Percentiles rank a stretch among this genome's conserved stretches.
Evolutionary conservation across 139 green algal genomes (phyloP).

Genomic region (Micromonas pusilla): DNA sequence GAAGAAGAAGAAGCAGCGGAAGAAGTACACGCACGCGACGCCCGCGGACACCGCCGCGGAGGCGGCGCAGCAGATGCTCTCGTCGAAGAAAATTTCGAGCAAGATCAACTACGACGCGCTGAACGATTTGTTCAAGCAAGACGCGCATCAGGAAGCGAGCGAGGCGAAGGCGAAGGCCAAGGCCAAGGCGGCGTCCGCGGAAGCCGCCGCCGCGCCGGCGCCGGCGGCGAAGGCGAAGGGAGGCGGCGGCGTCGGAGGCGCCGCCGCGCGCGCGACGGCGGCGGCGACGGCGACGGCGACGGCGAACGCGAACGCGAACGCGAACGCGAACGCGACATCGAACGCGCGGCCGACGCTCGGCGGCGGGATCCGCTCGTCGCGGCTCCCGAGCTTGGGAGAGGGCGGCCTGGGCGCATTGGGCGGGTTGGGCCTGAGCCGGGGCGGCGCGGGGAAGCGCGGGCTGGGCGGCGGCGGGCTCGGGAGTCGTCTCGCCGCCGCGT

Average conservation of each 20-base stretch:
- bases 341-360: no score
- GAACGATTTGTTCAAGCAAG: conserved; percentile 51
- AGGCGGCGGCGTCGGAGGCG: no score
- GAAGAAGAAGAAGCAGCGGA: conserved; percentile 28
- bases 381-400: no score
- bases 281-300: background rate
- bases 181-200: no score
- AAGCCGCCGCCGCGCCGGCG: no score
- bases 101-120: conserved; percentile 85
- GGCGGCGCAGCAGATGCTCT: conserved; percentile 37
- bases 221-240: background rate
- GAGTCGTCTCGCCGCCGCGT: background rate
- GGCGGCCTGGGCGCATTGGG: no score
- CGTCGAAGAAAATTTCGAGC: conserved; percentile 39
- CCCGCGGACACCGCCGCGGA: conserved; percentile 30
- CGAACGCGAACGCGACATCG: no score
- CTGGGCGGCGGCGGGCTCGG: background rate
- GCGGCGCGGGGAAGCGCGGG: background rate
- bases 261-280: no score
- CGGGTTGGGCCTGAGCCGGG: no score
- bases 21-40: background rate
- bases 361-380: no score
- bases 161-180: no score
- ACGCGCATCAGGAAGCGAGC: background rate
- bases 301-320: no score